These are phyloP conservation scores for Nepenthes gracilis DNA, from an alignment of 148 eudicot species.

Conservation along the genomic window DNA sequence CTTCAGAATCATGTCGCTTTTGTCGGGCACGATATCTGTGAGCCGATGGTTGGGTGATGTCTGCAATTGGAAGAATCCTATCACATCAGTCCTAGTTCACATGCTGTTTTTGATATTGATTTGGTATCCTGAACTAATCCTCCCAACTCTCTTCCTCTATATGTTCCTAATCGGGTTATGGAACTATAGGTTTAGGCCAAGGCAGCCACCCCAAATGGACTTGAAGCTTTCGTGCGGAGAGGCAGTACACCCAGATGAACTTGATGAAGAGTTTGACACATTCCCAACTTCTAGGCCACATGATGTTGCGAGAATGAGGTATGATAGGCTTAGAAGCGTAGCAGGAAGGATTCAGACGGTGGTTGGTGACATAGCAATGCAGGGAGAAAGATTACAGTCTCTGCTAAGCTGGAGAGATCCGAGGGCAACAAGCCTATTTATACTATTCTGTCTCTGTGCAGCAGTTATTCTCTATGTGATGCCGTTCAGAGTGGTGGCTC, in stretches of 20 bases:
- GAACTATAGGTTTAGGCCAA: slow-evolving; percentile 9
- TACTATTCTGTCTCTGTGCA: slow-evolving; percentile 7
- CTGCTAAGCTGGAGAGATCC: slow-evolving; percentile 15
- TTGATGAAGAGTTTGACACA: slow-evolving; percentile 13
- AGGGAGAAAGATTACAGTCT: slow-evolving; percentile 9
- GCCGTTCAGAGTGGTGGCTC: slow-evolving; percentile 11
- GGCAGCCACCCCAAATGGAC: slow-evolving; percentile 14
- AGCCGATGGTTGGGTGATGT: slow-evolving; percentile 10
- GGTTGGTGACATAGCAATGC: slow-evolving; percentile 13
- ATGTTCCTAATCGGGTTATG: slow-evolving; percentile 13
- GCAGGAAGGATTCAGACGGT: slow-evolving; percentile 18
- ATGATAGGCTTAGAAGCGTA: slow-evolving; percentile 11
- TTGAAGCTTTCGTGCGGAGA: slow-evolving; percentile 12
- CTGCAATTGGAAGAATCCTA: slow-evolving; percentile 11
- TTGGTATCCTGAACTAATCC: slow-evolving; percentile 13
- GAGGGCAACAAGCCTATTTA: slow-evolving; percentile 11
- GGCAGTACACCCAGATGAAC: slow-evolving; percentile 9
- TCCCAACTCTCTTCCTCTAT: slow-evolving; percentile 13
- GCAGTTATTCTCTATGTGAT: slow-evolving; percentile 10
- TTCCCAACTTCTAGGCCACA: slow-evolving; percentile 7
- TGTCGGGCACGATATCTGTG: slow-evolving; percentile 4
- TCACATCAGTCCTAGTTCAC: slow-evolving; percentile 11
- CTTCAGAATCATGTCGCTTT: slow-evolving; percentile 13
- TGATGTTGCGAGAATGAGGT: slow-evolving; percentile 12
- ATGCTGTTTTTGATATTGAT: slow-evolving; percentile 11